Percentiles rank a stretch among this genome's conserved stretches.
Evolutionary conservation across 257 asterid genomes (phyloP).

Genomic region (Coffea canephora): DNA sequence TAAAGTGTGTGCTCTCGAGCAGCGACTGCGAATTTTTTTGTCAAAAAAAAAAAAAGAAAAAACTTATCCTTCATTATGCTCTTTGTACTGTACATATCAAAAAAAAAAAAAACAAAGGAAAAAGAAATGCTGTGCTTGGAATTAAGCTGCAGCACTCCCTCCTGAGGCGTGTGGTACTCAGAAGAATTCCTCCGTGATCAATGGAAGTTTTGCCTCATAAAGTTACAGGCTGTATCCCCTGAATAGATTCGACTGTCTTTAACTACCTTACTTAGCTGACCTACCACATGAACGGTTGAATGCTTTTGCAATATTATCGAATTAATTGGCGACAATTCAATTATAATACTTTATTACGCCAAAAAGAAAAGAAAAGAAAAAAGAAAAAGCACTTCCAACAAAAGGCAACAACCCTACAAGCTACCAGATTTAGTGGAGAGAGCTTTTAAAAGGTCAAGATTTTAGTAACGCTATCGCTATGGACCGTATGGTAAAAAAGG

Average conservation of each 20-base stretch:
- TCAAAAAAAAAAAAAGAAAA: too few species aligned
- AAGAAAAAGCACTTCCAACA: constrained; percentile 21
- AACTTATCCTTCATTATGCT: too few species aligned
- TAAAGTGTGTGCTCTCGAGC: too few species aligned
- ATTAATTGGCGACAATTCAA: background rate
- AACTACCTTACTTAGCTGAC: constrained; percentile 26
- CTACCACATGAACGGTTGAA: constrained; percentile 29
- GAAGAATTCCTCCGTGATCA: constrained; percentile 32
- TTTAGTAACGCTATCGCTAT: too few species aligned
- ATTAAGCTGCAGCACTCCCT: background rate
- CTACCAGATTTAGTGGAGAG: too few species aligned
- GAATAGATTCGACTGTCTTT: constrained; percentile 19
- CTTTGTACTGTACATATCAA: background rate
- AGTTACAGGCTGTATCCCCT: background rate
- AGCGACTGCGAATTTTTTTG: too few species aligned
- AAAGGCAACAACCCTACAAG: too few species aligned
- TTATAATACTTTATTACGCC: background rate
- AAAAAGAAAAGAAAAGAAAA: background rate
- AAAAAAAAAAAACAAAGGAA: too few species aligned
- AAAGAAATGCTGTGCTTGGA: background rate
- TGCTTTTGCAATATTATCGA: background rate
- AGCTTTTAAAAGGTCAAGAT: too few species aligned
- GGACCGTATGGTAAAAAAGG: too few species aligned
- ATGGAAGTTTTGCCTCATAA: constrained; percentile 38
- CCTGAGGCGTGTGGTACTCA: background rate